Base-by-base conservation (phyloP, 1,139 yeast species). In the Saccharomyces hybrid region DNA sequence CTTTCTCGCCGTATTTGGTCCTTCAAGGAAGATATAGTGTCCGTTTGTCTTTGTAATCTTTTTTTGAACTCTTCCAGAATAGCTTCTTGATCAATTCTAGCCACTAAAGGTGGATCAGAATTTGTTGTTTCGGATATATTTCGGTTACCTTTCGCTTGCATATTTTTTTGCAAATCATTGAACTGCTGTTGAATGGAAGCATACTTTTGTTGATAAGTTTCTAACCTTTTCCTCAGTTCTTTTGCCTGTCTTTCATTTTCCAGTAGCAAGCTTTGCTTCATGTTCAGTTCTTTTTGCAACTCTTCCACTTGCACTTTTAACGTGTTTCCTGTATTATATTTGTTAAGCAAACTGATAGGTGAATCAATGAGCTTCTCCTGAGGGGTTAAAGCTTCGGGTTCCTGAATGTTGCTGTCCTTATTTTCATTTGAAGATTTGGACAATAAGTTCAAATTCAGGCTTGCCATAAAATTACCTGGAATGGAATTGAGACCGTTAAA, bases 31-130 rank as follows among this genome's bases (percentile, higher is more conserved):
- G 52, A 47, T 11, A 68, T 67, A 27, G 63, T 54, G 29, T 60
- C 55, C 27, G 61, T 54, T 55, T 68, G 71, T 46, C 66, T 70
- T 41, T 57, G 59, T 27, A 67, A 52, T 50, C 65, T 68, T 47
- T 62, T 58, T 46, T 55, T 63, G 51, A 68, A 58, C 53, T 67
- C 70, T 16, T 60, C 57, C 11, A 66, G 56, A 9, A 69, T 60
- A 25, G 67, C 60, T 29, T 68, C 70, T 42, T 65, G 64, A 31
- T 64, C 62, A 8, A 34, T 34, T 34, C 42, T 11, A 7, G 23
- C 25, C 6, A 16, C 42, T 3, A 34, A 5, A 14, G 9, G 19
- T 34, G 23, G 9, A 2, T 34, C 16, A 7, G 42, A 8, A 14
- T 16, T 11, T 0, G 42, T 8, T 6, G 25, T 16, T 34, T 14